Conservation (phyloP, 768 basidiomycete genomes). For the Daedalea quercina region DNA sequence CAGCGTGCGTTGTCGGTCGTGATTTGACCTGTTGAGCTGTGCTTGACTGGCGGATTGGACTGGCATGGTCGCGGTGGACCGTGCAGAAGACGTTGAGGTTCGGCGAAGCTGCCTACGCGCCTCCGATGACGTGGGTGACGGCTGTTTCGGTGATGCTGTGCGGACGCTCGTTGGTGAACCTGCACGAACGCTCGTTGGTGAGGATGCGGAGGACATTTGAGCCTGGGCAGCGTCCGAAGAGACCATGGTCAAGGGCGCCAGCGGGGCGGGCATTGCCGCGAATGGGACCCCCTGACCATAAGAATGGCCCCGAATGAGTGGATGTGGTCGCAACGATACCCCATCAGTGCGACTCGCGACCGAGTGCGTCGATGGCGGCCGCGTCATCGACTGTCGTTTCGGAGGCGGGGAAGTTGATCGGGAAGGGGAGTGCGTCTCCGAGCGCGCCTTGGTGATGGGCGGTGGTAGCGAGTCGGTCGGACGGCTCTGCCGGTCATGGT, state of each 20-base stretch:
- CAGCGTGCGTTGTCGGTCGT: constrained; percentile 25
- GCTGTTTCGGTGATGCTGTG: constrained; percentile 22
- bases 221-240: constrained; percentile 43
- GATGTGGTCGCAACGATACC: constrained; percentile 54
- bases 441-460: constrained; percentile 25
- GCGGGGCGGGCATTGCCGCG: constrained; percentile 38
- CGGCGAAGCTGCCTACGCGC: constrained; percentile 31
- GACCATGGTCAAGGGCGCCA: constrained; percentile 53
- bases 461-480: constrained; percentile 18
- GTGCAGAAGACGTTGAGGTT: constrained; percentile 51
- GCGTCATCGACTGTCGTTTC: constrained; percentile 40
- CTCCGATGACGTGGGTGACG: constrained; percentile 20
- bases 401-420: constrained; percentile 26
- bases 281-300: constrained; percentile 37
- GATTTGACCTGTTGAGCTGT: constrained; percentile 15
- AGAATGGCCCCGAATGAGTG: constrained; percentile 70
- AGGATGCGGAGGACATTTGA: constrained; percentile 33
- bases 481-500: constrained; percentile 9
- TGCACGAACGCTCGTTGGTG: constrained; percentile 20
- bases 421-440: constrained; percentile 33
- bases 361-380: constrained; percentile 62
- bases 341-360: constrained; percentile 29
- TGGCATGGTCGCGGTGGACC: constrained; percentile 55
- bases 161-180: constrained; percentile 33
- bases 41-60: constrained; percentile 22